Percentiles rank a stretch among this genome's conserved stretches.
phyloP scores from a whole-genome alignment of 140 eudicot genomes.

The Flaveria floridana region DNA sequence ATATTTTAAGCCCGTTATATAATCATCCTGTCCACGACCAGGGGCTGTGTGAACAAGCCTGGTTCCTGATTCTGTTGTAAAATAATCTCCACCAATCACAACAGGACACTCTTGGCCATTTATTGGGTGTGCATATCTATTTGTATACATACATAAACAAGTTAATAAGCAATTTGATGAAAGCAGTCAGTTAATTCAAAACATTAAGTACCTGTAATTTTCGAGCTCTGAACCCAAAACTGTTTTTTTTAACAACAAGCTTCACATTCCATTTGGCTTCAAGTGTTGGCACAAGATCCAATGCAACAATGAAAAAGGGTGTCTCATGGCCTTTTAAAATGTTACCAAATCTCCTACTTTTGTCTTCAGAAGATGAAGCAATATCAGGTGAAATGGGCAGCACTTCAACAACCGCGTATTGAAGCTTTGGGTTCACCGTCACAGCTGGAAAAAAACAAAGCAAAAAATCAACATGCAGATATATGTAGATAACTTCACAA shows the following conservation, averaged over 20 bases:
- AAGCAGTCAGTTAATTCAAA: slow-evolving; percentile 14
- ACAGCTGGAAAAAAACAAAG: slow-evolving; percentile 59
- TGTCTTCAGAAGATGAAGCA: slow-evolving; percentile 51
- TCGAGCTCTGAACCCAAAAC: slow-evolving; percentile 85
- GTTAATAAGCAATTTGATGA: slow-evolving; percentile 11
- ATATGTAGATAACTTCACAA: slow-evolving; percentile 5
- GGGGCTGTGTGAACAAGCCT: slow-evolving; percentile 99
- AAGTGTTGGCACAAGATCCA: slow-evolving; percentile 70
- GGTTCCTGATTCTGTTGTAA: slow-evolving; percentile 99
- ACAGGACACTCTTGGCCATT: slow-evolving; percentile 83
- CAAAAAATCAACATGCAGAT: slow-evolving; percentile 10
- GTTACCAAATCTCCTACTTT: slow-evolving; percentile 49
- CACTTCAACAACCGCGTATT: slow-evolving; percentile 81
- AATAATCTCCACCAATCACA: slow-evolving; percentile 93
- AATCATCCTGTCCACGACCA: slow-evolving; percentile 99
- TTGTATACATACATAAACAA: slow-evolving; percentile 9
- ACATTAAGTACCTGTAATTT: slow-evolving; percentile 56
- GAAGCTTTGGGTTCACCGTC: slow-evolving; percentile 87
- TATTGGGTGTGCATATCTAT: slow-evolving; percentile 79
- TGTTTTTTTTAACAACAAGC: slow-evolving; percentile 57
- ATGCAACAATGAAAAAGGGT: slow-evolving; percentile 67
- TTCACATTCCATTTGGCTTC: slow-evolving; percentile 85
- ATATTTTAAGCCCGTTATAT: slow-evolving; percentile 79
- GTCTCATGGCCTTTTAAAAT: slow-evolving; percentile 47
- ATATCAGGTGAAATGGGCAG: slow-evolving; percentile 38